Evolutionary conservation across 2,329 filamentous ascomycete genomes (phyloP).

Genomic region (Alternaria arbusti): DNA sequence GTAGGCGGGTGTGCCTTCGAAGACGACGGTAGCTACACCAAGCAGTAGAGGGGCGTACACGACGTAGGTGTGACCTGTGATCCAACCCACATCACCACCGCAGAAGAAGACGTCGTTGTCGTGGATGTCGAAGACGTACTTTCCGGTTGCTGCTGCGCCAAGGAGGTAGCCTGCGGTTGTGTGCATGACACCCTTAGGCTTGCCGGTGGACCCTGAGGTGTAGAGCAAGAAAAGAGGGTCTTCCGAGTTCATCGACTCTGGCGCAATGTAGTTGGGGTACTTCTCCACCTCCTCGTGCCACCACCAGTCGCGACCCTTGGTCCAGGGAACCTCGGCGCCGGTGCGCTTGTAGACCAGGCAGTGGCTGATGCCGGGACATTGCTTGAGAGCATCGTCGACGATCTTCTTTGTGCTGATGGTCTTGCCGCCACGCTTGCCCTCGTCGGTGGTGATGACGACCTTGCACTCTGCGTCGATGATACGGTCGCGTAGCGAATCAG

Average conservation of each 20-base stretch:
- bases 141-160: slow-evolving; percentile 89
- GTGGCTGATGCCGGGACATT: slow-evolving; percentile 86
- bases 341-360: slow-evolving; percentile 95
- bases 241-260: slow-evolving; percentile 88
- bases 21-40: slow-evolving; percentile 93
- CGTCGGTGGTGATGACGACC: slow-evolving; percentile 95
- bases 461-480: slow-evolving; percentile 89
- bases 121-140: slow-evolving; percentile 99
- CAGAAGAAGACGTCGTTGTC: slow-evolving; percentile 95
- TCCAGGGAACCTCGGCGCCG: slow-evolving; percentile 90
- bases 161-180: slow-evolving; percentile 95
- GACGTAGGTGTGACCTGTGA: slow-evolving; percentile 97
- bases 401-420: slow-evolving; percentile 98
- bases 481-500: slow-evolving; percentile 93
- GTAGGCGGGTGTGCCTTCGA: slow-evolving; percentile 96
- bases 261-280: slow-evolving; percentile 90
- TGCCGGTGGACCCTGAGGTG: slow-evolving; percentile 96
- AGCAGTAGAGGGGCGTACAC: slow-evolving; percentile 94
- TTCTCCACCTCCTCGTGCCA: slow-evolving; percentile 99
- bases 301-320: slow-evolving; percentile 87
- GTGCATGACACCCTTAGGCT: slow-evolving; percentile 99
- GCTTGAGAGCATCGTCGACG: slow-evolving; percentile 95
- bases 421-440: slow-evolving; percentile 98
- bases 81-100: slow-evolving; percentile 98
- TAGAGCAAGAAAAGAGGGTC: slow-evolving; percentile 98